Evolutionary conservation across 139 green algal species (phyloP).

Genomic region (Chlamydomonas incerta): DNA sequence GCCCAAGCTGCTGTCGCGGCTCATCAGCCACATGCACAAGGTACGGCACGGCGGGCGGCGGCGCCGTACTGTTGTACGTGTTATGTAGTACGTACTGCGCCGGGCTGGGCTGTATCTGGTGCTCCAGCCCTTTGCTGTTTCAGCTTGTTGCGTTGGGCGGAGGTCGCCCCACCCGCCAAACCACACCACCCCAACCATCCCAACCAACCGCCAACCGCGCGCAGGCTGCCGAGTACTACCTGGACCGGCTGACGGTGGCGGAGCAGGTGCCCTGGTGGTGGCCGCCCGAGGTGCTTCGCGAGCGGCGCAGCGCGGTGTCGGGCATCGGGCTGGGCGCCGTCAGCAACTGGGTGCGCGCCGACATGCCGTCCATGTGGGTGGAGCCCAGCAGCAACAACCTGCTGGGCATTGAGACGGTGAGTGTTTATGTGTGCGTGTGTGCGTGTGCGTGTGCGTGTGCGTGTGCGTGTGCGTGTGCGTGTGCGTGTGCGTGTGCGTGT

Average conservation of each 20-base stretch:
- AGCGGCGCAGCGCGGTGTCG: neutral
- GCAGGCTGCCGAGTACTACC: conserved; percentile 11
- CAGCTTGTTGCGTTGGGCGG: too few relatives aligned
- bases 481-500: too few relatives aligned
- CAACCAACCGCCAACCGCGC: too few relatives aligned
- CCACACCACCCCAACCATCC: too few relatives aligned
- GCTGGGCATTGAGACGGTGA: conserved; percentile 33
- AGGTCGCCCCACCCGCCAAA: too few relatives aligned
- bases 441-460: neutral
- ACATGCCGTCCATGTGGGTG: conserved; percentile 22
- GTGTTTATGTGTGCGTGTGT: neutral
- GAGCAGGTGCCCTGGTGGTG: conserved; percentile 63
- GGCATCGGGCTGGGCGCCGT: neutral
- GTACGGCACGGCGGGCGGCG: neutral
- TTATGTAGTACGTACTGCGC: too few relatives aligned
- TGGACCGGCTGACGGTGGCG: conserved; percentile 44
- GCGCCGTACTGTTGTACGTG: too few relatives aligned
- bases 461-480: too few relatives aligned
- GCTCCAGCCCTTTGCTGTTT: too few relatives aligned
- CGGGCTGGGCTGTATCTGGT: too few relatives aligned
- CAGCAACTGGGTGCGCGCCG: neutral
- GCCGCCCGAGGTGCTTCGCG: conserved; percentile 26
- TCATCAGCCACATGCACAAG: conserved; percentile 49
- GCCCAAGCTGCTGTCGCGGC: conserved; percentile 41
- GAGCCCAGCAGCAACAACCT: conserved; percentile 6